Base-by-base conservation (phyloP, 2,329 filamentous ascomycete species). In the Aspergillus clavatus region DNA sequence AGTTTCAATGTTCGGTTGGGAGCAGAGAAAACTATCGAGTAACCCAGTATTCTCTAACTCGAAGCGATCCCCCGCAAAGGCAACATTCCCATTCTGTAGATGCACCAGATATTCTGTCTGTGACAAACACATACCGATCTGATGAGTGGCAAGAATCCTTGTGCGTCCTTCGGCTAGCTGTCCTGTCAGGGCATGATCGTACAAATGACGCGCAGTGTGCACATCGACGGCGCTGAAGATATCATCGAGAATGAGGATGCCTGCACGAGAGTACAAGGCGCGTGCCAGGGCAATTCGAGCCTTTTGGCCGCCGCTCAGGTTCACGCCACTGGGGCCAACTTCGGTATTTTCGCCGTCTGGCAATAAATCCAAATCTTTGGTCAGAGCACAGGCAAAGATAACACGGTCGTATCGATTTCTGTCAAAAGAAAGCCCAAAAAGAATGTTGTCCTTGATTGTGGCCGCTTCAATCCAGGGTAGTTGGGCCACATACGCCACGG, bases 381-480 rank as follows among this genome's bases (percentile, higher is more conserved):
- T 75, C 36, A 93, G 63, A 1, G 86, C 85, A 52, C 86, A 90
- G 3, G 82, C 83, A 26, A 80, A 74, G 6, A 89, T 63, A 1
- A 87, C 86, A 51, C 81, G 78, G 1, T 73, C 68, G 59, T 90
- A 90, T 40, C 87, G 77, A 8, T 75, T 70, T 40, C 80, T 69
- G 45, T 87, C 77, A 14, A 75, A 76, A 0, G 84, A 84, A 6
- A 88, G 69, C 0, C 85, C 85, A 48, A 89, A 89, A 0, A 86
- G 63, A 40, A 90, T 84, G 57, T 90, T 91, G 39, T 89, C 82
- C 42, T 77, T 80, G 48, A 91, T 80, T 11, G 81, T 85, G 1
- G 83, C 83, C 54, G 89, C 89, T 59, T 89, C 86, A 31, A 90
- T 85, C 86, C 86, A 90, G 0, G 86, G 86, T 5, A 83, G 86